Evolutionary conservation across 805 yeast species (phyloP), one percentile per base, ranked within the genome.

Genomic region (Hyphopichia homilentoma): DNA sequence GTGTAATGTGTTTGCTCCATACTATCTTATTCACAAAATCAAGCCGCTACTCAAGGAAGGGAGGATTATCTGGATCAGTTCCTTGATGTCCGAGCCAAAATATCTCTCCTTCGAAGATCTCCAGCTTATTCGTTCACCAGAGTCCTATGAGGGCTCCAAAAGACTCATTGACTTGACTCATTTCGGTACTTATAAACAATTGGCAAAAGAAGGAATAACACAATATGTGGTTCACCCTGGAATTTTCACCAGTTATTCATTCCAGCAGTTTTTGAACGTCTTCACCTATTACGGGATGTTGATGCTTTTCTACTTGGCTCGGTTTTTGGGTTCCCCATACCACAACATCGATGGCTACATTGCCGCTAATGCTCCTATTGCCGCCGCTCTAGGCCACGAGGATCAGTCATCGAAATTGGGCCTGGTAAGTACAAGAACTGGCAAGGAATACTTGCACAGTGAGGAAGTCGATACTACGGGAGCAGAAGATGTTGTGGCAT

Each of bases 1-100:
- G 59, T 94, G 93, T 4, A 93, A 93, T 52, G 96, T 90, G n/a
- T 86, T 93, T 61, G 96, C 95, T 0, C 97, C 97, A 2, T 89
- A 84, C 62, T 93, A 80, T 56, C 62, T 93, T 33, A 69, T 89
- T 33, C 84, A 83, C 44, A 79, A 75, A 41, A 59, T 90, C 14
- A 55, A 68, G 24, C 76, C 76, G 2, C 58, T 77, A 22, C 59
- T 89, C n/a, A 62, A 66, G 2, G 59, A 62, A 19, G 88, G 93
- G 1, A 72, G 73, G 35, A 65, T 88, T 23, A 65, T 88, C 17
- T 89, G 97, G 96, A 77, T 93, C 23, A 81, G 94, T 2, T 82
- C 95, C 27, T 62, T 85, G 25, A 84, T 87, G 79, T 79, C 95
- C 1, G 75, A 74, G 34, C 84, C 95, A 2, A 76, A 79, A 41